A percentile compares a stretch with the other conserved stretches of the same genome.
phyloP scores from a whole-genome alignment of 139 green algal species.

The Chlamydomonas schloesseri region DNA sequence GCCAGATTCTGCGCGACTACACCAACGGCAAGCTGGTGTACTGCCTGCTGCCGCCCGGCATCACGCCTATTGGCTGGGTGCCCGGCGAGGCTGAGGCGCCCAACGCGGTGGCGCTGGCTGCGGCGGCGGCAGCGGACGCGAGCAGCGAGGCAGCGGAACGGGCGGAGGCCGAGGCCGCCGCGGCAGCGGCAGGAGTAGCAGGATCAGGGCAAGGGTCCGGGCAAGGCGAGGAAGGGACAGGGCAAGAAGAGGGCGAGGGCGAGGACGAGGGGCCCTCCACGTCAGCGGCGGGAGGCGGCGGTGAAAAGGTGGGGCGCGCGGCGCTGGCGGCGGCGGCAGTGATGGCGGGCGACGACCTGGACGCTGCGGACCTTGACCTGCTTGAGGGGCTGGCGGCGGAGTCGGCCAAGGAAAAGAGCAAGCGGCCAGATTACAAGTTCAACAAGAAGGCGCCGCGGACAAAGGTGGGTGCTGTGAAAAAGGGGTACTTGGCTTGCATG shows the following conservation, averaged over 20 bases:
- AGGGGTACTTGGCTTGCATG: too few species aligned
- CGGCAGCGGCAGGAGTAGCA: background rate
- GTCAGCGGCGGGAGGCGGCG: background rate
- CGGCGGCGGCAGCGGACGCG: background rate
- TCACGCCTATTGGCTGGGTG: background rate
- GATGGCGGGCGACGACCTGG: conserved; percentile 13
- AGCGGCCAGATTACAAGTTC: conserved; percentile 81
- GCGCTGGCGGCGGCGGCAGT: background rate
- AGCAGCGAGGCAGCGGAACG: background rate
- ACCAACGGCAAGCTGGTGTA: conserved; percentile 89
- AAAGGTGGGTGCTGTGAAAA: conserved; percentile 53
- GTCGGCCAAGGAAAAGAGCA: conserved; percentile 38
- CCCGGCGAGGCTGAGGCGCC: background rate
- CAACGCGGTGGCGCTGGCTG: background rate
- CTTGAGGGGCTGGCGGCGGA: conserved; percentile 27
- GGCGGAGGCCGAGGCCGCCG: background rate
- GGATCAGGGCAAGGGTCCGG: background rate
- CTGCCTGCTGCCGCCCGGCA: conserved; percentile 83
- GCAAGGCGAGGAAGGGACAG: too few species aligned
- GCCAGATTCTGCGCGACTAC: conserved; percentile 93
- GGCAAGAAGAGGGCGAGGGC: too few species aligned
- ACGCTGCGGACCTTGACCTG: conserved; percentile 68
- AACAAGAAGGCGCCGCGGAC: conserved; percentile 82
- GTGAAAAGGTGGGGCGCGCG: background rate
- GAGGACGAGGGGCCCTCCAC: background rate